Evolutionary conservation across 2,329 filamentous ascomycete species (phyloP), one percentile per base, ranked within the genome.

Genomic region (Fonsecaea multimorphosa): DNA sequence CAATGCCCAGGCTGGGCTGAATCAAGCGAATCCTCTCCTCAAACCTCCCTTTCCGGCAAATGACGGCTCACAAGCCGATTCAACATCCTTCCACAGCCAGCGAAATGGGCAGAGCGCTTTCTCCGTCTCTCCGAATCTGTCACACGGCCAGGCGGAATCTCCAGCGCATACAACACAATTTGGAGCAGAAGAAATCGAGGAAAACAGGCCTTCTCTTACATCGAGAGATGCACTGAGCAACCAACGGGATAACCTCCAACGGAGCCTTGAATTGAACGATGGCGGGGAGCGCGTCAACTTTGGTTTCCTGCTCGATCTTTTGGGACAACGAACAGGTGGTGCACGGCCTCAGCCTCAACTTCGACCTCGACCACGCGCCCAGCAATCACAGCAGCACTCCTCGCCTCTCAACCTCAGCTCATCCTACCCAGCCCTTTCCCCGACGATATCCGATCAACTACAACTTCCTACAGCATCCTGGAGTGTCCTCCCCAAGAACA

Each of bases 301-400:
- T 34, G 89, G 88, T 64, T 93, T 93, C 71, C 81, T 95, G 1
- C 82, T 94, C 1, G 87, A 89, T 65, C 79, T 84, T 36, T 82
- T 84, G 6, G 84, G 86, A 56, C 84, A 83, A 38, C 63, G 81
- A 84, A 24, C 82, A 77, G 68, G 83, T 80, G 71, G 83, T 86
- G 58, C 40, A 27, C 19, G 44, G n/a, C 9, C 44, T 40, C 38
- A 40, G 4, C 16, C 38, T 19, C 38, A 22, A 6, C 54, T 12
- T 52, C 57, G n/a, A 24, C 44, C 44, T 16, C 34, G 36, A 49
- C 51, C 6, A 12, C 44, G 19, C 34, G 32, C n/a, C 19, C 24
- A 38, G 29, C 51, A 29, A 14, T 49, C 29, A 19, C 46, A 44
- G 31, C 62, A 62, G 24, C 51, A 51, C 8, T 54, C 29, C 29